phyloP scores from a whole-genome alignment of 2,329 filamentous ascomycete genomes.

The Xylaria sp. region DNA sequence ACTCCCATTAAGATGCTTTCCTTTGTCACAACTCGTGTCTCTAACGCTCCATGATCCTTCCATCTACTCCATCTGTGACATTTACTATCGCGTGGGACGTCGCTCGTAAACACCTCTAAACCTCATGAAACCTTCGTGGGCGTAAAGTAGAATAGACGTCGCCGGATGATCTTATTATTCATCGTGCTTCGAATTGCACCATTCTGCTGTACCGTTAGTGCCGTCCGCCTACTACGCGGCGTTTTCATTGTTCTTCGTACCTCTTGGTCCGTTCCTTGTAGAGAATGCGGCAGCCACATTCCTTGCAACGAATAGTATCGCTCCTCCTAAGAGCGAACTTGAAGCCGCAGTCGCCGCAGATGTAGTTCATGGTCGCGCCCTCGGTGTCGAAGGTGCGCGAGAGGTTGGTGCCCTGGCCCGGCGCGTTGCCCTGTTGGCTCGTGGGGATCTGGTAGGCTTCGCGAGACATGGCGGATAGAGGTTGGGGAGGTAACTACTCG shows the following conservation, averaged over 20 bases:
- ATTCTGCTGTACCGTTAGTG: constrained; percentile 67
- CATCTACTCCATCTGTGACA: constrained; percentile 3
- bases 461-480: constrained; percentile 65
- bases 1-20: constrained; percentile 33
- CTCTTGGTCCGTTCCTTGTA: constrained; percentile 99
- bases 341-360: constrained; percentile 86
- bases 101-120: constrained; percentile 2
- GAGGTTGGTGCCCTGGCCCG: constrained; percentile 50
- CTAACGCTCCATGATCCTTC: constrained; percentile 1
- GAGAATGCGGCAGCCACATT: constrained; percentile 93
- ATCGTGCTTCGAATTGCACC: constrained; percentile 98
- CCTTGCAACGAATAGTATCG: constrained; percentile 86
- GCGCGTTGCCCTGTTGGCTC: constrained; percentile 55
- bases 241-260: constrained; percentile 61
- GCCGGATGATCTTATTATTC: constrained; percentile 47
- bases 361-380: constrained; percentile 71
- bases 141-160: constrained; percentile 4
- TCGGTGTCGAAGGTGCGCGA: constrained; percentile 55
- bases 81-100: background rate
- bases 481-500: background rate
- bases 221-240: background rate
- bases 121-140: background rate
- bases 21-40: background rate
- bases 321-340: constrained; percentile 79
- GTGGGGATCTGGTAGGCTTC: constrained; percentile 82